phyloP scores from a whole-genome alignment of 371 early-diverging fungal genomes.

The Actinomucor elegans region DNA sequence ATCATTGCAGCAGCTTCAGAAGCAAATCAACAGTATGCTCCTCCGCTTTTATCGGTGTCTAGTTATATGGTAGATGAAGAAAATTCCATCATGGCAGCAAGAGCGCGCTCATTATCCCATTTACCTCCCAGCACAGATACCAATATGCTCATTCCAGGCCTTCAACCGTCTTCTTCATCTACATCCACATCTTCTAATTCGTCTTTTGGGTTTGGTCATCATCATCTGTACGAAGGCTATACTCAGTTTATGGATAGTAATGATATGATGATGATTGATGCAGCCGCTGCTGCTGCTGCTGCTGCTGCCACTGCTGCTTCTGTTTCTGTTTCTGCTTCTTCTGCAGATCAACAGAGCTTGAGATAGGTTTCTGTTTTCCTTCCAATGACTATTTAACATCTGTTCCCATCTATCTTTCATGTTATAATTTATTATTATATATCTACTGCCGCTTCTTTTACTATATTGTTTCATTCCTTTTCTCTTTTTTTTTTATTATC shows the following conservation, averaged over 20 bases:
- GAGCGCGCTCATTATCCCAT: constrained; percentile 14
- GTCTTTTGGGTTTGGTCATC: constrained; percentile 4
- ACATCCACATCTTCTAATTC: constrained; percentile 16
- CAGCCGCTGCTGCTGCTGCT: background rate
- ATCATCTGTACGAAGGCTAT: constrained; percentile 1
- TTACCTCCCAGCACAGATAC: background rate
- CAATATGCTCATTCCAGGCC: constrained; percentile 12
- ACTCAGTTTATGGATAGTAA: constrained; percentile 15
- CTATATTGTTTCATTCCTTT: no score
- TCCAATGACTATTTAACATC: background rate
- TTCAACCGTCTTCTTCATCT: constrained; percentile 23
- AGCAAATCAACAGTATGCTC: constrained; percentile 8
- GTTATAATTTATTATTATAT: background rate
- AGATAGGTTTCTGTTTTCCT: constrained; percentile 2
- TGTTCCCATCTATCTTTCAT: background rate
- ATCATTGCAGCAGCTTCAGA: constrained; percentile 29
- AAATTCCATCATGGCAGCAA: constrained; percentile 13
- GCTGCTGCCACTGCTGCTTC: constrained; percentile 1
- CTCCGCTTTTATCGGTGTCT: constrained; percentile 5
- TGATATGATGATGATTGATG: constrained; percentile 19
- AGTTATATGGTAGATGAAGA: constrained; percentile 7
- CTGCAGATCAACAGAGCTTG: background rate
- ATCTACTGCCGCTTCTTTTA: background rate
- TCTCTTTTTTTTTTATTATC: no score
- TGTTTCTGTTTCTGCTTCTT: background rate